Base-by-base conservation (phyloP, 2,329 filamentous ascomycete species). In the Pseudogymnoascus sp. region DNA sequence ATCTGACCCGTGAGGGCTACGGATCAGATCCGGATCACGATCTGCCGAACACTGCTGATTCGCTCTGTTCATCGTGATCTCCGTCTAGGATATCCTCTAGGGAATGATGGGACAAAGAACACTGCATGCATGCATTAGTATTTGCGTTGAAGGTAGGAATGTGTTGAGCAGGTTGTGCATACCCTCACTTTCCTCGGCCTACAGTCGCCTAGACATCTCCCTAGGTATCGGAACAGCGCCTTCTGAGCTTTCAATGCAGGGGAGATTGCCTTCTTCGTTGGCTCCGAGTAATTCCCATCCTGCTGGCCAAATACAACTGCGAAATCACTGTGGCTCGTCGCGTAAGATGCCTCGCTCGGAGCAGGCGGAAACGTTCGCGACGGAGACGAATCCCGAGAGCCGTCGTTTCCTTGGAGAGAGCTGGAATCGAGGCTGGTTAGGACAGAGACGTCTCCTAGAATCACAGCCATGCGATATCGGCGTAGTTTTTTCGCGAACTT, bases 181-280 rank as follows among this genome's bases (percentile, higher is more conserved):
- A 62, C 61, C 61, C 25, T 38, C 23, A 37, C 25, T 37, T 62
- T 62, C 31, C 44, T 44, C 18, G 5, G 14, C 28, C 46, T 16
- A 7, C 61, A 62, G 18, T 59, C 46, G 31, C 6, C 44, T 46
- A 34, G 21, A 56, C 72, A 73, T n/a, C 69, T 67, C 21, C 66
- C 69, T 46, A 73, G 60, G 37, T 64, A 64, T 14, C 72, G 68
- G 14, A 72, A 62, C 18, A 73, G 66, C 12, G 69, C 71, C 37
- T 70, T 69, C 64, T 71, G 69, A 4, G 68, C 69, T 53, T 65
- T 71, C 5, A 63, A 60, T 21, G 42, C 53, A 21, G 69, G 67
- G 8, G 6, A 28, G 4, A 73, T 63, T 16, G 21, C 61, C 18
- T 62, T 71, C 53, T 71, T 69, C 3, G 3, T 62, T 12, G 67